Conservation (phyloP, 1,139 yeast genomes). For the Blastobotrys ciferrii region DNA sequence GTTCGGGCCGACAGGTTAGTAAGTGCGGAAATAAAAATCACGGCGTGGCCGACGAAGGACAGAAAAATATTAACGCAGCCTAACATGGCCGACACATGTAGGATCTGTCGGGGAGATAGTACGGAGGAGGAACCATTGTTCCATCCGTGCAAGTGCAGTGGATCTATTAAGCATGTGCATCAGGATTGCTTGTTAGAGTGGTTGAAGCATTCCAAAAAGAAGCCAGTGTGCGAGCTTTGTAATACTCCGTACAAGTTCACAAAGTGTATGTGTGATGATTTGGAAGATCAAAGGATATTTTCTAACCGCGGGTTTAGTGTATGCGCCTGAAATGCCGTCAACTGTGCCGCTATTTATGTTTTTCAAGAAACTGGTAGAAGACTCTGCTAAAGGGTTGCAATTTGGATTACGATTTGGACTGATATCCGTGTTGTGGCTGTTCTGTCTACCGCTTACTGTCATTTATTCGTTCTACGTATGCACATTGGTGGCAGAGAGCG, state of each 20-base stretch:
- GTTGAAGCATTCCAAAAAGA: slow-evolving; percentile 65
- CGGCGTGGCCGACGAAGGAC: background rate
- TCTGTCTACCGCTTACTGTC: slow-evolving; percentile 25
- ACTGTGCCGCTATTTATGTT: slow-evolving; percentile 54
- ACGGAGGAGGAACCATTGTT: slow-evolving; percentile 73
- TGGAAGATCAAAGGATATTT: background rate
- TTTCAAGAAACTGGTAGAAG: slow-evolving; percentile 31
- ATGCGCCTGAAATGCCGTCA: slow-evolving; percentile 68
- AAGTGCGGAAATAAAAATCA: background rate
- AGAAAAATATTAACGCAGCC: background rate
- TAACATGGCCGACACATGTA: slow-evolving; percentile 49
- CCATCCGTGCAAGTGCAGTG: slow-evolving; percentile 93
- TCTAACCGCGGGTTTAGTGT: slow-evolving; percentile 38
- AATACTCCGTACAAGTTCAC: slow-evolving; percentile 71
- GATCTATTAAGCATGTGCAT: slow-evolving; percentile 89
- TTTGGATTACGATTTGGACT: slow-evolving; percentile 20
- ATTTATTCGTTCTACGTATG: slow-evolving; percentile 21
- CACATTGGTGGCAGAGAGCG: slow-evolving; percentile 26
- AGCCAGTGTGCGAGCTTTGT: slow-evolving; percentile 84
- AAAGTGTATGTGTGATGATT: slow-evolving; percentile 36
- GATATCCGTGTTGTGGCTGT: slow-evolving; percentile 26
- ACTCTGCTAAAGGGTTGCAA: slow-evolving; percentile 17
- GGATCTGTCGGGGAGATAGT: slow-evolving; percentile 94
- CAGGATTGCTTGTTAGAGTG: slow-evolving; percentile 90
- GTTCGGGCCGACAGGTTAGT: background rate